Conservation (phyloP, 225 moss, liverwort and hornwort genomes). For the Physcomitrellopsis africana region DNA sequence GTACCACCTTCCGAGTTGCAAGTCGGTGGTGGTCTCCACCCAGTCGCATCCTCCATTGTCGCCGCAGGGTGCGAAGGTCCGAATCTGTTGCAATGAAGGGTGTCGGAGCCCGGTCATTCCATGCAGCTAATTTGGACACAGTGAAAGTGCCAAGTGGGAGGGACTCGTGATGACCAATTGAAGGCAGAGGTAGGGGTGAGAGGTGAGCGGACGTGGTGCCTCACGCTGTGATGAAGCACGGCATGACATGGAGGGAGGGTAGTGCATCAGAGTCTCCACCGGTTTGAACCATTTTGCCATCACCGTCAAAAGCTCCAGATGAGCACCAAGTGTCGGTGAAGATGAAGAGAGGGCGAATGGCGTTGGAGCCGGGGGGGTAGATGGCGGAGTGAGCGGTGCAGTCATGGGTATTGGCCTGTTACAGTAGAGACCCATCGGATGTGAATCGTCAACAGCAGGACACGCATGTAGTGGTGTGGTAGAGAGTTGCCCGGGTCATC, state of each 20-base stretch:
- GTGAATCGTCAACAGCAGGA: background rate
- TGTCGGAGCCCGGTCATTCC: background rate
- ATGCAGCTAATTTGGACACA: background rate
- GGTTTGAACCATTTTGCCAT: constrained; percentile 56
- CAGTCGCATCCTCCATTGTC: constrained; percentile 46
- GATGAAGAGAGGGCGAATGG: constrained; percentile 48
- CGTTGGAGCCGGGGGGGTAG: constrained; percentile 49
- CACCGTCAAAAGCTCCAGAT: constrained; percentile 48
- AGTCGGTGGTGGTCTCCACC: constrained; percentile 44
- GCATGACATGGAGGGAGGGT: too few relatives aligned
- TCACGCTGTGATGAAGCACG: background rate
- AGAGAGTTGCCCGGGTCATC: too few relatives aligned
- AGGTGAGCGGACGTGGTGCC: background rate
- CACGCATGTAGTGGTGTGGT: background rate
- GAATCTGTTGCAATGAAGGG: constrained; percentile 34
- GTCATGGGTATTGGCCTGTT: constrained; percentile 47
- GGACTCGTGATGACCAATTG: too few relatives aligned
- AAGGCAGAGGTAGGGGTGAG: background rate
- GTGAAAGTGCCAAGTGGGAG: too few relatives aligned
- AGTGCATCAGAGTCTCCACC: constrained; percentile 48
- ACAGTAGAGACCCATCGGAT: background rate
- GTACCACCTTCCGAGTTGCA: constrained; percentile 57
- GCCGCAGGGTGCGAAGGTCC: constrained; percentile 47
- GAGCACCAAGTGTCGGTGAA: constrained; percentile 64
- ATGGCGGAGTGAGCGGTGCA: constrained; percentile 65